Evolutionary conservation across 352 stramenopile genomes (phyloP).

Genomic region (Globisporangium barbulae): DNA sequence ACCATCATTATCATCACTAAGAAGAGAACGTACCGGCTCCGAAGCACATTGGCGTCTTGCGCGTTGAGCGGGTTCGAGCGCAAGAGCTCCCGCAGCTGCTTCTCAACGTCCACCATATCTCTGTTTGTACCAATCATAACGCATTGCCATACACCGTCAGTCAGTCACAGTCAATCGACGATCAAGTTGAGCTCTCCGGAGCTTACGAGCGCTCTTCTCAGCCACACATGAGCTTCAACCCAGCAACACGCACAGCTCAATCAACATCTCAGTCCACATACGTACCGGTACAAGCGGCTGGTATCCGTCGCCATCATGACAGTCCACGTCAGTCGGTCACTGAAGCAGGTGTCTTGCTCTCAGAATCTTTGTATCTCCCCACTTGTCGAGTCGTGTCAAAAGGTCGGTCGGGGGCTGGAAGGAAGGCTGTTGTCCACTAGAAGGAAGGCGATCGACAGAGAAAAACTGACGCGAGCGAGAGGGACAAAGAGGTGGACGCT

Average conservation of each 20-base stretch:
- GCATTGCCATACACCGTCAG: background rate
- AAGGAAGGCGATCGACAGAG: background rate
- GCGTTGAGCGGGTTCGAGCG: slow-evolving; percentile 60
- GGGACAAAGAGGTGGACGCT: slow-evolving; percentile 1
- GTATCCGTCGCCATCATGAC: slow-evolving; percentile 22
- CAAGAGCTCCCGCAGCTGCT: slow-evolving; percentile 68
- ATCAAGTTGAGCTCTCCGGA: background rate
- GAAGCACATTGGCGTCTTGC: slow-evolving; percentile 57
- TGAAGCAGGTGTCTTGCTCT: background rate
- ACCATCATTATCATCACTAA: background rate
- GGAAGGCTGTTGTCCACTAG: background rate
- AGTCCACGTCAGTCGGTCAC: background rate
- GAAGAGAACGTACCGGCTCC: slow-evolving; percentile 23
- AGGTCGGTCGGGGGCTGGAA: background rate
- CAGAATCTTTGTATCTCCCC: background rate
- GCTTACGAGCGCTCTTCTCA: background rate
- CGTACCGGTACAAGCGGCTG: slow-evolving; percentile 37
- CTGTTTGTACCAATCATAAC: slow-evolving; percentile 20
- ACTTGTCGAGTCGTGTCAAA: slow-evolving; percentile 2
- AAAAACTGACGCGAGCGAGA: background rate
- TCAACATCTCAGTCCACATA: background rate
- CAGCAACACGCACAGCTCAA: background rate
- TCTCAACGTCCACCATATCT: slow-evolving; percentile 69
- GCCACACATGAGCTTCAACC: slow-evolving; percentile 11
- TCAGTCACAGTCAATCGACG: background rate